A percentile compares a stretch with the other conserved stretches of the same genome.
phyloP scores from a whole-genome alignment of 805 yeast species.

The Lachancea nothofagi region DNA sequence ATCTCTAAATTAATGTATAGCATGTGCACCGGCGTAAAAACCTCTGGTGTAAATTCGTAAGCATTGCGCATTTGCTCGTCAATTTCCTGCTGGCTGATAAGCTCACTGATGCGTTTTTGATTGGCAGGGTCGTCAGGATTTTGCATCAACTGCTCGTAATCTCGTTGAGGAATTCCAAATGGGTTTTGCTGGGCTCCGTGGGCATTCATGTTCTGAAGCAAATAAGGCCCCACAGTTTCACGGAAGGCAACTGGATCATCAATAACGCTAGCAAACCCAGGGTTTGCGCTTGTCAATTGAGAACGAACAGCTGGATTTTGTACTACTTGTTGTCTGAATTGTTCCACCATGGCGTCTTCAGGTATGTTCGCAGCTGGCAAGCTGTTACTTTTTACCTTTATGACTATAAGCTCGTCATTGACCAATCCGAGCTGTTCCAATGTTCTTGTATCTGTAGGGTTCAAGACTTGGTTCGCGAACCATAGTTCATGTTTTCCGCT shows the following conservation, averaged over 20 bases:
- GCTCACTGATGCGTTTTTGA: slow-evolving; percentile 58
- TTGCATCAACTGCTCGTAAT: slow-evolving; percentile 47
- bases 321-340: slow-evolving; percentile 44
- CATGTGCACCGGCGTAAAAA: slow-evolving; percentile 79
- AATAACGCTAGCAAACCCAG: slow-evolving; percentile 43
- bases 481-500: slow-evolving; percentile 44
- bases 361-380: neutral
- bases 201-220: slow-evolving; percentile 30
- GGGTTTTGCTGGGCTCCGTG: slow-evolving; percentile 19
- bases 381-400: slow-evolving; percentile 23
- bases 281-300: slow-evolving; percentile 37
- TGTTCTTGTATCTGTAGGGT: slow-evolving; percentile 28
- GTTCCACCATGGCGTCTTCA: slow-evolving; percentile 37
- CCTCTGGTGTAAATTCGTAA: slow-evolving; percentile 82
- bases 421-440: slow-evolving; percentile 44
- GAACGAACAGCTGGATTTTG: slow-evolving; percentile 37
- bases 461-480: slow-evolving; percentile 42
- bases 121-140: slow-evolving; percentile 69
- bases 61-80: slow-evolving; percentile 79
- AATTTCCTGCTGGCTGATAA: slow-evolving; percentile 64
- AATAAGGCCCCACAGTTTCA: slow-evolving; percentile 34
- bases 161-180: slow-evolving; percentile 39
- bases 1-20: slow-evolving; percentile 72
- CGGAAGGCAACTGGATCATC: slow-evolving; percentile 47
- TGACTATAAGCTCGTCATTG: slow-evolving; percentile 57